Evolutionary conservation across 306 rosid species (phyloP).

Genomic region (Citrullus colocynthis): DNA sequence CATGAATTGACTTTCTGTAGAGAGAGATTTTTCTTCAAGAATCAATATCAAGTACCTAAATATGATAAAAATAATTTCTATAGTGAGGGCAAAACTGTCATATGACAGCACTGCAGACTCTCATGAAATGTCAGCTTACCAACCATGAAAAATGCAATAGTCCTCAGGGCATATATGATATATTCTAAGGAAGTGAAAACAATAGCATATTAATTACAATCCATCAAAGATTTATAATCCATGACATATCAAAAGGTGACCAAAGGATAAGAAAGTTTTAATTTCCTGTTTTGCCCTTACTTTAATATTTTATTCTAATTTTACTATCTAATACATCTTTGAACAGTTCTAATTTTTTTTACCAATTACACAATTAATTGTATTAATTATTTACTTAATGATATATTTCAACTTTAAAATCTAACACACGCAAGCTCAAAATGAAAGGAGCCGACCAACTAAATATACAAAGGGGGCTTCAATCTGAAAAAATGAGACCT

Average conservation of each 20-base stretch:
- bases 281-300: background rate
- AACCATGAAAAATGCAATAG: background rate
- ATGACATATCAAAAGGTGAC: background rate
- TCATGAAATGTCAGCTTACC: background rate
- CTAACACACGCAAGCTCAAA: background rate
- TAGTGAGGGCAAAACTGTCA: background rate
- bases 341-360: background rate
- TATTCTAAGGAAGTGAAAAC: background rate
- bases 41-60: background rate
- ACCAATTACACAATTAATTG: background rate
- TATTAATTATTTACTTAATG: background rate
- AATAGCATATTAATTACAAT: background rate
- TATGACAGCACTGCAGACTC: background rate
- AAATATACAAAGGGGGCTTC: background rate
- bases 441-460: background rate
- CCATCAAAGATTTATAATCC: background rate
- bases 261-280: background rate
- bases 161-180: background rate
- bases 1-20: constrained; percentile 23
- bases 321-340: background rate
- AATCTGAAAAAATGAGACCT: background rate
- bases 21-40: background rate
- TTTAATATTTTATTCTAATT: background rate
- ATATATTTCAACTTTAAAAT: background rate
- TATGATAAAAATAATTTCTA: background rate